phyloP scores from a whole-genome alignment of 495 filamentous ascomycete genomes.

The Massariosphaeria phaeospora region DNA sequence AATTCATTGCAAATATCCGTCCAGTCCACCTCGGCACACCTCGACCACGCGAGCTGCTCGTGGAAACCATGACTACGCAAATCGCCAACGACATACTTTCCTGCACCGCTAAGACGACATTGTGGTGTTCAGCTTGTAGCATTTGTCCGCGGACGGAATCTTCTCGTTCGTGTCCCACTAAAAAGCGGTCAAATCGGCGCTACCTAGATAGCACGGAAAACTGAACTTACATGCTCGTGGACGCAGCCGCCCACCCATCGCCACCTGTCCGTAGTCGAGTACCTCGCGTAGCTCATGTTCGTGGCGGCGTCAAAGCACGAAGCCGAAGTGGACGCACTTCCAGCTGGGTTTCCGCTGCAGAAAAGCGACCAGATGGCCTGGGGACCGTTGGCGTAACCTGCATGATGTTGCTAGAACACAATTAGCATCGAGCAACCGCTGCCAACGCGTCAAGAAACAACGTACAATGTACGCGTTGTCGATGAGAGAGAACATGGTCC shows the following conservation, averaged over 20 bases:
- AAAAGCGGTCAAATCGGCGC: background rate
- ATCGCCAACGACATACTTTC: too few relatives aligned
- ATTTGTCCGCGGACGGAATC: slow-evolving; percentile 8
- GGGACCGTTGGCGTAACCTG: slow-evolving; percentile 11
- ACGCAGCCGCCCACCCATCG: slow-evolving; percentile 20
- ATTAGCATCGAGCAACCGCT: background rate
- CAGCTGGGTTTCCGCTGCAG: slow-evolving; percentile 17
- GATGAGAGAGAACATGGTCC: slow-evolving; percentile 22
- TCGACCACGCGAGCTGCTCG: too few relatives aligned
- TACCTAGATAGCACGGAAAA: background rate
- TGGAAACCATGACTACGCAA: too few relatives aligned
- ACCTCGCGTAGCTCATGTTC: slow-evolving; percentile 21
- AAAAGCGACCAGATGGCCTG: slow-evolving; percentile 20
- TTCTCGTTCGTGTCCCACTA: slow-evolving; percentile 9
- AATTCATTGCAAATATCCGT: too few relatives aligned
- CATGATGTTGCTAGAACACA: slow-evolving; percentile 14
- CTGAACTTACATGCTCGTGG: slow-evolving; percentile 14
- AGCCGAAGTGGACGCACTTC: slow-evolving; percentile 11
- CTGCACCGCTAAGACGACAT: background rate
- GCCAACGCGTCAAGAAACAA: background rate
- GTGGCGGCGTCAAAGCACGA: slow-evolving; percentile 19
- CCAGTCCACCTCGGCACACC: too few relatives aligned
- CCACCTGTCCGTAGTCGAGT: slow-evolving; percentile 14
- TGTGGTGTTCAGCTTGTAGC: slow-evolving; percentile 12
- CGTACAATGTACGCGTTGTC: slow-evolving; percentile 17